Conservation (phyloP, 192 early-diverging fungal genomes). For the Phlyctochytrium bullatum region DNA sequence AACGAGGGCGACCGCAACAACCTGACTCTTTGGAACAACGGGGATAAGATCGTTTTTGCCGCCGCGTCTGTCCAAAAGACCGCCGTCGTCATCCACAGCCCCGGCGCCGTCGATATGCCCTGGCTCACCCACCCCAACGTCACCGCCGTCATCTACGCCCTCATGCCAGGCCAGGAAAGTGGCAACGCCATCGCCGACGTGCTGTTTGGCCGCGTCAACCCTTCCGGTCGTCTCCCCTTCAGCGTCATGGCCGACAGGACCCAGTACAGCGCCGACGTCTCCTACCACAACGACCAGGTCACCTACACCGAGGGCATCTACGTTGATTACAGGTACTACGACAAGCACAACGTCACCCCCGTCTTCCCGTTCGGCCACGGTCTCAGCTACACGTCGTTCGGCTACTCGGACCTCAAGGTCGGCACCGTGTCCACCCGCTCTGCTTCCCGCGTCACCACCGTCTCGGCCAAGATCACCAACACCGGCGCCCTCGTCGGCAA, state of each 20-base stretch:
- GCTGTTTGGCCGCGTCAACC: constrained; percentile 65
- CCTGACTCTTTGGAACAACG: constrained; percentile 55
- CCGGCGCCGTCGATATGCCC: constrained; percentile 59
- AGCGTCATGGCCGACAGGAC: constrained; percentile 43
- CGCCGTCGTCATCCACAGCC: constrained; percentile 58
- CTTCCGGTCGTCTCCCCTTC: constrained; percentile 64
- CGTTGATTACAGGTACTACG: constrained; percentile 55
- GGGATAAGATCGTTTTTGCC: constrained; percentile 45
- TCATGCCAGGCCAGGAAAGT: constrained; percentile 64
- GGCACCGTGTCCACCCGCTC: not conserved
- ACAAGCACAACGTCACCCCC: constrained; percentile 45
- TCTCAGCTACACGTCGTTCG: constrained; percentile 64
- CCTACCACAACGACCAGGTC: constrained; percentile 28
- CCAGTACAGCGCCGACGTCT: constrained; percentile 42
- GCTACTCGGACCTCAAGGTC: constrained; percentile 33
- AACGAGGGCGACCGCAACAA: constrained; percentile 59
- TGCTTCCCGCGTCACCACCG: not conserved
- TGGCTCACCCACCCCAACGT: constrained; percentile 64
- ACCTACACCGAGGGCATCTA: constrained; percentile 52
- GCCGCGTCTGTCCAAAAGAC: constrained; percentile 57
- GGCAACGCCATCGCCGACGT: constrained; percentile 68
- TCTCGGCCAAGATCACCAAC: constrained; percentile 29
- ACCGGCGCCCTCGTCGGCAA: constrained; percentile 30
- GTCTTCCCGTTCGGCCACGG: constrained; percentile 60
- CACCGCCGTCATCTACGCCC: constrained; percentile 51